Base-by-base conservation (phyloP, 139 green algal species). In the Pseudopediastrum boryanum region DNA sequence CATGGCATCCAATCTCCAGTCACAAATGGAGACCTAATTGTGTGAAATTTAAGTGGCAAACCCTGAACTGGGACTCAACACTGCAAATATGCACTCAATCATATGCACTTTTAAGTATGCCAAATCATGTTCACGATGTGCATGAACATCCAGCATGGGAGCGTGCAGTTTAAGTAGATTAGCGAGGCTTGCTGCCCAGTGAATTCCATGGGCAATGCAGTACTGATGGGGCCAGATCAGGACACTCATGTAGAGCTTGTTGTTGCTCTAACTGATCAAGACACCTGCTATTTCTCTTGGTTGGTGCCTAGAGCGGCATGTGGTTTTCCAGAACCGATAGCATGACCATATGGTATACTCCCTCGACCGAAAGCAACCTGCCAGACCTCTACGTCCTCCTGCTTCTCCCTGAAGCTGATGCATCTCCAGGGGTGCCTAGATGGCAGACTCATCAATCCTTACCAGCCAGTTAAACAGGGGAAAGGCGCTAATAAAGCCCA, bases 391-490 rank as follows among this genome's bases (percentile, higher is more conserved):
- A 27, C 8, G 7, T n/a, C n/a, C n/a, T n/a, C n/a, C n/a, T n/a
- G n/a, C n/a, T n/a, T n/a, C n/a, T n/a, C n/a, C n/a, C n/a, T 36
- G 19, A 41, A 41, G 21, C 12, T 68, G 36, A 21, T 61, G 1
- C n/a, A 41, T 21, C 39, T 4, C 9, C 31, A 6, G 3, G 39
- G 31, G 51, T 75, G 48, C 33, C 46, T 54, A 33, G 54, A 71
- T 51, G 7, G 19, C 25, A 8, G 27, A 42, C 27, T 46, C 29
- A 25, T 16, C 50, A 6, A 46, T 25, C 35, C 77, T 44, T 70
- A 92, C 89, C 82, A 88, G 83, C 68, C 73, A 89, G 68, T 92
- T 94, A 72, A 94, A 58, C 23, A 91, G 78, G 1, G 91, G 91
- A 23, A 94, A 64, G 75, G 78, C 86, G 77, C 84, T 89, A 63